Evolutionary conservation across 192 early-diverging fungal genomes (phyloP), one percentile per base, ranked within the genome.

Genomic region (Neocallimastix lanati): DNA sequence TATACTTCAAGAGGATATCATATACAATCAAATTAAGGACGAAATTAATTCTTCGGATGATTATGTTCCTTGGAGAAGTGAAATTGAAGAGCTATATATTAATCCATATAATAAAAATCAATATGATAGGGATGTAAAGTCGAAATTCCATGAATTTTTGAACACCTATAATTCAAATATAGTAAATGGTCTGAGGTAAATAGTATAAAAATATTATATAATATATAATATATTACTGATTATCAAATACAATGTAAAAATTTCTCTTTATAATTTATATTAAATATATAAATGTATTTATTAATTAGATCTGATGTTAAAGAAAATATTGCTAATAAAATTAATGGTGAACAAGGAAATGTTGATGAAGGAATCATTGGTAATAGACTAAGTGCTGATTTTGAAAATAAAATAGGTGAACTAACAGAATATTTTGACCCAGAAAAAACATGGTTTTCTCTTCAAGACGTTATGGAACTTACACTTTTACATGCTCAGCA

Each of bases 391-490:
- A 25, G 50, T n/a, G 4, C n/a, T n/a, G 50, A 67, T 67, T 67
- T 67, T 67, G 25, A 67, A n/a, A 25, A 21, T 67, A 67, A 67
- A n/a, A 67, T n/a, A n/a, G 50, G 50, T 25, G 50, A 67, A 67
- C n/a, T 67, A 67, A 67, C 50, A 79, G 21, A 76, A 11, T 29
- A 76, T 36, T 29, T 76, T 28, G 21, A 80, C 35, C 77, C 77
- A 11, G 79, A 78, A 36, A 79, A 77, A 29, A 78, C 80, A n/a
- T 79, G 79, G 76, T 90, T 89, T 81, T 81, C 86, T 28, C 78
- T 90, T 14, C 83, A 90, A 79, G 89, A 90, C 30, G 86, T 90
- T 2, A 88, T 90, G 85, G 89, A 90, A 81, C 84, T 90, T 0
- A 89, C 89, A 25, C 83, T 90, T 12, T 79, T 90, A 27, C 89